Evolutionary conservation across 805 yeast species (phyloP).

Genomic region (Yueomyces sinensis): DNA sequence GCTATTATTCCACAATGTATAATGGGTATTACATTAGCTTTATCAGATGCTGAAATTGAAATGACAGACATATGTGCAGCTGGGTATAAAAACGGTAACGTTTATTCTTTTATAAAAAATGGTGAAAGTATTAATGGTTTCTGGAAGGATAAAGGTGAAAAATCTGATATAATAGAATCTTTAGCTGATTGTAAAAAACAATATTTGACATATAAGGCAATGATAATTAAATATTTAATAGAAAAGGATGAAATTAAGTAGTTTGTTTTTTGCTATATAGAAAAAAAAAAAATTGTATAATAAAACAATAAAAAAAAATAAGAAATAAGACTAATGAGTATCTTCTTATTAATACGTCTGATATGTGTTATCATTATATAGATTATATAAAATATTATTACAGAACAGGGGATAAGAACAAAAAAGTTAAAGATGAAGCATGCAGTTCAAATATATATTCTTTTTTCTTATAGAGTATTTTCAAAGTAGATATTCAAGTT

Average conservation of each 20-base stretch:
- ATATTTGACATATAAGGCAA: slow-evolving; percentile 10
- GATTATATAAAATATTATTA: no score
- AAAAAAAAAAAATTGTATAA: no score
- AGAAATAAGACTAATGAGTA: no score
- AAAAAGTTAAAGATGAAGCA: no score
- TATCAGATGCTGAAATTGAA: slow-evolving; percentile 79
- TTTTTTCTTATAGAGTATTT: neutral
- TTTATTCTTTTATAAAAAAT: slow-evolving; percentile 41
- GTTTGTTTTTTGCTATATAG: no score
- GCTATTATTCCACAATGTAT: slow-evolving; percentile 28
- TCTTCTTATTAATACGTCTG: no score
- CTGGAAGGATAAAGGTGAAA: slow-evolving; percentile 32
- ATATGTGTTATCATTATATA: no score
- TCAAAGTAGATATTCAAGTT: slow-evolving; percentile 35
- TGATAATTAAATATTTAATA: slow-evolving; percentile 11
- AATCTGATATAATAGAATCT: slow-evolving; percentile 12
- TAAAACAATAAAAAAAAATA: no score
- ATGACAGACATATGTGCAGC: slow-evolving; percentile 63
- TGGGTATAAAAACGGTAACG: slow-evolving; percentile 33
- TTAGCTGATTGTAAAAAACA: slow-evolving; percentile 32
- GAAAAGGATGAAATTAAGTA: slow-evolving; percentile 3
- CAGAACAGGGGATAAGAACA: no score
- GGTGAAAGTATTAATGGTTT: slow-evolving; percentile 49
- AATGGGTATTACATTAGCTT: slow-evolving; percentile 45
- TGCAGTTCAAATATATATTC: no score